A percentile compares a stretch with the other conserved stretches of the same genome.
These are phyloP conservation scores for Alternaria angustiovoidea DNA, from an alignment of 2,329 filamentous ascomycete species.

Conservation along the genomic window DNA sequence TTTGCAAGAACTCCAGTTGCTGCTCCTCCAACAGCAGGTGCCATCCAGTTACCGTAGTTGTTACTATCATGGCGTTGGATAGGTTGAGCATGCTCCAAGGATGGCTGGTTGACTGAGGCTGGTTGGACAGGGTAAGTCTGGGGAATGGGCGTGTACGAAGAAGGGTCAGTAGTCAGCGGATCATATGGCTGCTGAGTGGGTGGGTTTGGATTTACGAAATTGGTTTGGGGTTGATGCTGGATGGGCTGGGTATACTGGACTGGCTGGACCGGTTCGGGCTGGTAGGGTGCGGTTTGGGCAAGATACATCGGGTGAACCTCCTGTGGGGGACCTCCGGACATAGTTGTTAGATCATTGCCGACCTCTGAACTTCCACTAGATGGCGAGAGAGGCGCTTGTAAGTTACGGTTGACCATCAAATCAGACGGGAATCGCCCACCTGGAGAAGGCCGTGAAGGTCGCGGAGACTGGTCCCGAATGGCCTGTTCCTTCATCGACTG, in stretches of 20 bases:
- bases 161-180: background rate
- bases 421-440: slow-evolving; percentile 98
- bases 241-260: slow-evolving; percentile 12
- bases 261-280: slow-evolving; percentile 25
- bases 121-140: slow-evolving; percentile 8
- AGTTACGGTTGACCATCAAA: slow-evolving; percentile 84
- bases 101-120: slow-evolving; percentile 1
- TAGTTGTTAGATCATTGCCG: slow-evolving; percentile 68
- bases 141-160: slow-evolving; percentile 7
- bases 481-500: slow-evolving; percentile 52
- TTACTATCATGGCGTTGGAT: slow-evolving; percentile 50
- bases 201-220: slow-evolving; percentile 28
- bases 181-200: slow-evolving; percentile 24
- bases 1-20: slow-evolving; percentile 53
- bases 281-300: slow-evolving; percentile 27
- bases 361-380: slow-evolving; percentile 80
- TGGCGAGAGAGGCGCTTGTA: slow-evolving; percentile 80
- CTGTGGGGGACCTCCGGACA: slow-evolving; percentile 63
- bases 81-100: slow-evolving; percentile 10
- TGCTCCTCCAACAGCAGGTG: slow-evolving; percentile 56
- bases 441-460: slow-evolving; percentile 77
- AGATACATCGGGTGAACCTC: slow-evolving; percentile 35
- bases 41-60: slow-evolving; percentile 64
- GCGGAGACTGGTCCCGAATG: slow-evolving; percentile 45
- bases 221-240: slow-evolving; percentile 22